A percentile compares a stretch with the other conserved stretches of the same genome.
phyloP scores from a whole-genome alignment of 2,329 filamentous ascomycete genomes.

The Penicillium sp. region DNA sequence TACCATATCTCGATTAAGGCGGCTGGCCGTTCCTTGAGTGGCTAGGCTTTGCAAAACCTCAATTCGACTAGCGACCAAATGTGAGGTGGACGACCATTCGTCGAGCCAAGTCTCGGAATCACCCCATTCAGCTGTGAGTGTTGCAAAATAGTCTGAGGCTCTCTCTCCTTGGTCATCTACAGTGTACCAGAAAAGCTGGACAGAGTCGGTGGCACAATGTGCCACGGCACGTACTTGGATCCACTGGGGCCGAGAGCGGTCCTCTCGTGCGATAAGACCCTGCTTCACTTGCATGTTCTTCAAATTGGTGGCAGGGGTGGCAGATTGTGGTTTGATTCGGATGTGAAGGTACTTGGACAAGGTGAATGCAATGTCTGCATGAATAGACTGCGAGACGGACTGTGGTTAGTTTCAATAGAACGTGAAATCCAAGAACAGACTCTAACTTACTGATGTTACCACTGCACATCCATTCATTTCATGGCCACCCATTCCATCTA shows the following conservation, averaged over 20 bases:
- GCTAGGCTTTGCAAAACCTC: slow-evolving; percentile 26
- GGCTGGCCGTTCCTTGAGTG: slow-evolving; percentile 25
- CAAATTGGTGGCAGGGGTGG: not conserved
- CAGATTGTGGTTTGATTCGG: not conserved
- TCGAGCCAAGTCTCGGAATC: slow-evolving; percentile 17
- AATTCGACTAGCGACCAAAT: slow-evolving; percentile 26
- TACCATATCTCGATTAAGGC: slow-evolving; percentile 32
- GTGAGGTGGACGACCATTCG: slow-evolving; percentile 21
- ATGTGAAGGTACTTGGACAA: slow-evolving; percentile 1
- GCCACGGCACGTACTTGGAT: not conserved
- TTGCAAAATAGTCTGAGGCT: not conserved
- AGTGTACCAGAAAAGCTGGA: not conserved
- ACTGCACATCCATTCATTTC: slow-evolving; percentile 46
- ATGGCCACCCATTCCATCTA: slow-evolving; percentile 46
- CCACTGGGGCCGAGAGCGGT: slow-evolving; percentile 13
- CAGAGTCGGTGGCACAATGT: not conserved
- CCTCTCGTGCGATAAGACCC: slow-evolving; percentile 14
- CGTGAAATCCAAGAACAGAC: not conserved
- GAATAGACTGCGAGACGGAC: slow-evolving; percentile 13
- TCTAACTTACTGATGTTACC: slow-evolving; percentile 46
- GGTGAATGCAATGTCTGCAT: slow-evolving; percentile 29
- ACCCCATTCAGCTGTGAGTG: slow-evolving; percentile 9
- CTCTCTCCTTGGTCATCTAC: not conserved
- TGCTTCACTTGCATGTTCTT: not conserved
- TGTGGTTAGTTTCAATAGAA: not conserved